Evolutionary conservation across 257 asterid species (phyloP).

Genomic region (Primulina huaijiensis): DNA sequence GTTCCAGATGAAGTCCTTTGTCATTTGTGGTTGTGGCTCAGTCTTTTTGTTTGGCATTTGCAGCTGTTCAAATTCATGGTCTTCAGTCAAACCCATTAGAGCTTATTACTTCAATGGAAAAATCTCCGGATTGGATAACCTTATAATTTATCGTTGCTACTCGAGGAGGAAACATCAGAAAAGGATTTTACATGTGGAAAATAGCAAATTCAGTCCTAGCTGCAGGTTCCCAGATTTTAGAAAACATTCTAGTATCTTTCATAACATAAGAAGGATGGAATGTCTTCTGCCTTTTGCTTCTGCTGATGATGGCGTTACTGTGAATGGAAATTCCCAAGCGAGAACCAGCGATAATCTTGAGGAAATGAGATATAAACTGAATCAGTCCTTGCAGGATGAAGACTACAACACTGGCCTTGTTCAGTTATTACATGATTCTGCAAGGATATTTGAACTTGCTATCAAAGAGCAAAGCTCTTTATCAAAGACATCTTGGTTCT

Average conservation of each 20-base stretch:
- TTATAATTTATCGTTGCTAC: constrained; percentile 34
- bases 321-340: constrained; percentile 64
- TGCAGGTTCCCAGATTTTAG: constrained; percentile 33
- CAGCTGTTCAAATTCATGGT: constrained; percentile 63
- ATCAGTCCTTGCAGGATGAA: constrained; percentile 73
- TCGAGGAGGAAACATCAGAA: constrained; percentile 48
- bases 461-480: constrained; percentile 58
- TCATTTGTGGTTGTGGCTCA: constrained; percentile 27
- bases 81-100: constrained; percentile 49
- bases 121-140: constrained; percentile 37
- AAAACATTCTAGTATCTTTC: constrained; percentile 37
- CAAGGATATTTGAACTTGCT: constrained; percentile 85
- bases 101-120: constrained; percentile 38
- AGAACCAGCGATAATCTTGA: constrained; percentile 50
- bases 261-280: constrained; percentile 45
- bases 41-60: constrained; percentile 34
- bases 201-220: constrained; percentile 34
- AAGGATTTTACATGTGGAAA: constrained; percentile 40
- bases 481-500: constrained; percentile 82
- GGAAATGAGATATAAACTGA: constrained; percentile 62
- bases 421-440: constrained; percentile 91
- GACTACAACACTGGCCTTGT: constrained; percentile 67
- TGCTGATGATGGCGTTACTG: constrained; percentile 81
- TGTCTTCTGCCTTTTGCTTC: constrained; percentile 62
- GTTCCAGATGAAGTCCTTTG: constrained; percentile 3